Percentiles rank a stretch among this genome's conserved stretches.
Evolutionary conservation across 1,139 yeast species (phyloP).

Genomic region (Hanseniaspora sp.): DNA sequence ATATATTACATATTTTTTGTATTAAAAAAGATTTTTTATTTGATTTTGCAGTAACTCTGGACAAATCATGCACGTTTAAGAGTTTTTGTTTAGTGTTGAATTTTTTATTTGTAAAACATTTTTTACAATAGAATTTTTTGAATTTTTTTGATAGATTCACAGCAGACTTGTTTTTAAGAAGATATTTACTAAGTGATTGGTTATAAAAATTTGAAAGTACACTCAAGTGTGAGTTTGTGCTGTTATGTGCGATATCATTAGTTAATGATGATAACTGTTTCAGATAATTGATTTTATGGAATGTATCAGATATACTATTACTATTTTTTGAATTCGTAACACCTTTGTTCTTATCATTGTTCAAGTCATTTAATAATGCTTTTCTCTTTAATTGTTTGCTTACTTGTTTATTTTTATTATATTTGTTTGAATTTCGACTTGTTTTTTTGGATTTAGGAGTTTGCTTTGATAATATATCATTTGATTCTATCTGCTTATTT

Average conservation of each 20-base stretch:
- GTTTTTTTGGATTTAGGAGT: neutral
- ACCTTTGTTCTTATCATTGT: neutral
- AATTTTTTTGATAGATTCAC: slow-evolving; percentile 2
- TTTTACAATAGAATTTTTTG: slow-evolving; percentile 12
- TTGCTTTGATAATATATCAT: neutral
- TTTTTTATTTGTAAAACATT: slow-evolving; percentile 11
- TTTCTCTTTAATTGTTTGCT: neutral
- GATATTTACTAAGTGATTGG: neutral
- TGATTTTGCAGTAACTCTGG: neutral
- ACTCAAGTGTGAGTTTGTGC: neutral
- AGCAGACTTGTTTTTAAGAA: slow-evolving; percentile 9
- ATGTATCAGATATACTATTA: slow-evolving; percentile 5
- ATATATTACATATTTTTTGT: slow-evolving; percentile 8
- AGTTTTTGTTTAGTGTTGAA: slow-evolving; percentile 2
- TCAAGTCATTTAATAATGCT: neutral
- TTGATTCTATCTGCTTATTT: neutral
- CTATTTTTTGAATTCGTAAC: neutral
- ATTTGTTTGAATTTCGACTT: neutral
- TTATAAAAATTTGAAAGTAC: slow-evolving; percentile 11
- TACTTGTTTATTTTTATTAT: slow-evolving; percentile 4
- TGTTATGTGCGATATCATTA: neutral
- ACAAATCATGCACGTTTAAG: slow-evolving; percentile 8
- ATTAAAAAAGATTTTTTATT: slow-evolving; percentile 5
- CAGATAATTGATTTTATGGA: slow-evolving; percentile 10
- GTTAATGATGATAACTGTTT: neutral